These are phyloP conservation scores for Extremus antarcticus DNA, from an alignment of 495 filamentous ascomycete species.

Conservation along the genomic window DNA sequence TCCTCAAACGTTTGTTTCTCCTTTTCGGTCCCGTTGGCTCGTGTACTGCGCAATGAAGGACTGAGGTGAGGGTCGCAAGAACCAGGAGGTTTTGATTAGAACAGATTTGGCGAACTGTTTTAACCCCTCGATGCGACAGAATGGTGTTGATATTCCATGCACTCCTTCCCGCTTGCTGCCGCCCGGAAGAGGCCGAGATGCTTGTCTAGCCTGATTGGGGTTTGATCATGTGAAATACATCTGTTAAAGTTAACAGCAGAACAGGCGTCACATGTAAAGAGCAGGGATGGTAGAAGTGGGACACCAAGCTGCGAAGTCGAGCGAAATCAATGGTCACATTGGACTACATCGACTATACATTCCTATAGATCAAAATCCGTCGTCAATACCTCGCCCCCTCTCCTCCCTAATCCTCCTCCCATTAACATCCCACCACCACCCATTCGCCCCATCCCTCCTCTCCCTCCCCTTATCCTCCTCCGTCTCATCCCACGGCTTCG, in stretches of 20 bases:
- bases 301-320: too few relatives aligned
- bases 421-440: constrained; percentile 57
- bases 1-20: too few relatives aligned
- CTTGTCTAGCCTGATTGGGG: background rate
- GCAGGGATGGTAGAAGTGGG: too few relatives aligned
- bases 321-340: too few relatives aligned
- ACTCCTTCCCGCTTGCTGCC: background rate
- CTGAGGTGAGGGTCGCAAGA: too few relatives aligned
- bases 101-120: too few relatives aligned
- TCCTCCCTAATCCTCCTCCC: constrained; percentile 42
- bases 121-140: background rate
- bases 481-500: constrained; percentile 70
- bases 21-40: too few relatives aligned
- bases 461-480: constrained; percentile 30
- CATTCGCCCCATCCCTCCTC: constrained; percentile 43
- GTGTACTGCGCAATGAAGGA: too few relatives aligned
- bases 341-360: too few relatives aligned
- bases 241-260: too few relatives aligned
- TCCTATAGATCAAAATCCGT: constrained; percentile 35
- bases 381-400: constrained; percentile 32
- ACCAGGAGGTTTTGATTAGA: too few relatives aligned
- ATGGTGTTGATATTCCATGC: background rate
- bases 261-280: too few relatives aligned
- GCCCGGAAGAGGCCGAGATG: background rate
- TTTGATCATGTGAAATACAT: background rate